Evolutionary conservation across 495 filamentous ascomycete species (phyloP).

Genomic region (Thermochaetoides thermophila): DNA sequence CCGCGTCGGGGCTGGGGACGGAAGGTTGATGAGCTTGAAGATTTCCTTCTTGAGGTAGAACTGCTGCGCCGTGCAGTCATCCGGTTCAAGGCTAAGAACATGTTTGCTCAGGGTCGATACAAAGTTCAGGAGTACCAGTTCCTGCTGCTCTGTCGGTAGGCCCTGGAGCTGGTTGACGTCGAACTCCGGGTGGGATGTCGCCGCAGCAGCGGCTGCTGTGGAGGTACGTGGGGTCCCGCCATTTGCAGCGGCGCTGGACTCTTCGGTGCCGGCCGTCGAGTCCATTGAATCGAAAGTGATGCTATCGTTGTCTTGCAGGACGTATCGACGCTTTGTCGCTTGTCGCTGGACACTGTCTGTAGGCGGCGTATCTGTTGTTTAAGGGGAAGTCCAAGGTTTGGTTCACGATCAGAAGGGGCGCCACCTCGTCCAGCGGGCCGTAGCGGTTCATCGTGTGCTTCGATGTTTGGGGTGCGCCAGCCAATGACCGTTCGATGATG

Average conservation of each 20-base stretch:
- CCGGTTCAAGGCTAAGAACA: conserved; percentile 54
- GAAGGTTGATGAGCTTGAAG: conserved; percentile 77
- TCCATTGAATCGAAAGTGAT: too few species aligned
- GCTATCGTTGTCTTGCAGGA: conserved; percentile 2
- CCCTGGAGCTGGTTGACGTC: conserved; percentile 78
- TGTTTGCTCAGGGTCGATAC: conserved; percentile 69
- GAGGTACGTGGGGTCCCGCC: conserved; percentile 12
- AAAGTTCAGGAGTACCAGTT: conserved; percentile 83
- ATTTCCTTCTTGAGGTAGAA: conserved; percentile 79
- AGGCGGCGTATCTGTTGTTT: not conserved
- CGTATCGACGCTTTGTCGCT: not conserved
- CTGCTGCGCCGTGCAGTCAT: conserved; percentile 76
- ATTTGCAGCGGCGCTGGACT: conserved; percentile 10
- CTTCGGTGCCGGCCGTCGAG: conserved; percentile 10
- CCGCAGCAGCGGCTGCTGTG: conserved; percentile 19
- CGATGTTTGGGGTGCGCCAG: too few species aligned
- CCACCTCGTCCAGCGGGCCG: conserved; percentile 1
- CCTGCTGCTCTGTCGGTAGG: conserved; percentile 88
- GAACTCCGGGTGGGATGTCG: conserved; percentile 45
- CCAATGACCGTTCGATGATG: conserved; percentile 6
- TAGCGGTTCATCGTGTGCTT: too few species aligned
- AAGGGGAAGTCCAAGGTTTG: not conserved
- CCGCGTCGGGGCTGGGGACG: conserved; percentile 70
- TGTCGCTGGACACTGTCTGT: too few species aligned
- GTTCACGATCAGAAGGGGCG: too few species aligned